Base-by-base conservation (phyloP, 2,329 filamentous ascomycete species). In the Trichoderma semiorbis region DNA sequence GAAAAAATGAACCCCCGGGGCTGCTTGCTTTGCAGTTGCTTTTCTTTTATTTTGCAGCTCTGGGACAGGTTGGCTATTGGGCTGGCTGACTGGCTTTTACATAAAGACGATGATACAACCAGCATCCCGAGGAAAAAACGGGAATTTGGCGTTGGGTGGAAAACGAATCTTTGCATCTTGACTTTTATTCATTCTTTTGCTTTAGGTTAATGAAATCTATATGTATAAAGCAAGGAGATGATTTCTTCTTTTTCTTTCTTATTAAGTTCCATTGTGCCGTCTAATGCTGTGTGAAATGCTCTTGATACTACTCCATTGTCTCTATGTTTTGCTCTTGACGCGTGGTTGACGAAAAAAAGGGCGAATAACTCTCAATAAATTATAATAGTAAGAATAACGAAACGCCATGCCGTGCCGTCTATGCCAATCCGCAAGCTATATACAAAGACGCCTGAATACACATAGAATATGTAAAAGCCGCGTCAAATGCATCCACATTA, bases 181-280 rank as follows among this genome's bases (percentile, higher is more conserved):
- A 26, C 39, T 63, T 39, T 24, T 16, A 7, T 26, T 43, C 21
- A 24, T 26, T 63, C 11, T 43, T 63, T 74, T 70, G 74, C 73
- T 73, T 76, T 77, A 74, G 74, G 73, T 76, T n/a, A 77, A 30
- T 69, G 36, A 36, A 26, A 16, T 24, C 18, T 36, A 39, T 34
- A 69, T 61, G 72, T 76, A 75, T 71, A 74, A 66, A 76, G 76
- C 72, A 75, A 76, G 32, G 18, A 24, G 28, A 28, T 18, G 18
- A 14, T 34, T 61, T 11, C 26, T 65, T 55, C 24, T 60, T 34
- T 28, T 34, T 18, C 18, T 39, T 26, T 39, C 11, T 14, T 7
- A n/a, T n/a, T 7, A 5, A 16, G 21, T 7, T 28, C 2, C 32
- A 55, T 34, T 28, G 55, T 32, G 28, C 18, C 8, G 14, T 62